Base-by-base conservation (phyloP, 139 green algal genomes). In the Asterochloris erici region DNA sequence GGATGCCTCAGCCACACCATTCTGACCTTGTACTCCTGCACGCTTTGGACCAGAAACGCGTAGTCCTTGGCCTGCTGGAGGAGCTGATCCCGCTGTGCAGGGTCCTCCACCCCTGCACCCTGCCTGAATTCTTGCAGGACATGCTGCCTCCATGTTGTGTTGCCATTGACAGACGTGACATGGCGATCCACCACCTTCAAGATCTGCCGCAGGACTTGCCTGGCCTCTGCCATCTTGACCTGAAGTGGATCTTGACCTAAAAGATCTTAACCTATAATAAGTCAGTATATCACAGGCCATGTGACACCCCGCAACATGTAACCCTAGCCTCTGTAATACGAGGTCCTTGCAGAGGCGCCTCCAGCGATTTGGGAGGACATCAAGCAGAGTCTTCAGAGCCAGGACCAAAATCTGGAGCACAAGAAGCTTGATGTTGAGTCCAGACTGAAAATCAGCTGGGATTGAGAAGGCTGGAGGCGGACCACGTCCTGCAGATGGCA, bases 51-150 rank as follows among this genome's bases (percentile, higher is more conserved):
- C 26, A 91, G 60, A 29, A 85, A 82, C 15, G 83, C 73, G 68
- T 89, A 88, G 78, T 91, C 85, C 54, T 68, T 83, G 12, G 86
- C 86, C 69, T 83, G 29, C 60, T 88, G 87, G 54, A 90, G 60
- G 17, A 81, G 21, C 23, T 78, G 63, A 62, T 29, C 71, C 62
- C 26, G 47, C 16, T 70, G 13, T 54, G 47, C 28, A 14, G 79
- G 6, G 19, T 79, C 64, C 71, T 60, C 21, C 28, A 13, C 63
- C 38, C 27, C 28, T 14, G 62, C 63, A 60, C 80, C 38, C 12
- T 66, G 17, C n/a, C 78, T 66, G n/a, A 85, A 90, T 79, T 90
- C 81, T 0, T 84, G 38, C 0, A 84, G n/a, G 16, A 83, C 77
- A 68, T 84, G 82, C 21, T 81, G 15, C 9, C 77, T 63, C 86